Conservation (phyloP, 2,329 filamentous ascomycete genomes). For the Juglanconis sp. region DNA sequence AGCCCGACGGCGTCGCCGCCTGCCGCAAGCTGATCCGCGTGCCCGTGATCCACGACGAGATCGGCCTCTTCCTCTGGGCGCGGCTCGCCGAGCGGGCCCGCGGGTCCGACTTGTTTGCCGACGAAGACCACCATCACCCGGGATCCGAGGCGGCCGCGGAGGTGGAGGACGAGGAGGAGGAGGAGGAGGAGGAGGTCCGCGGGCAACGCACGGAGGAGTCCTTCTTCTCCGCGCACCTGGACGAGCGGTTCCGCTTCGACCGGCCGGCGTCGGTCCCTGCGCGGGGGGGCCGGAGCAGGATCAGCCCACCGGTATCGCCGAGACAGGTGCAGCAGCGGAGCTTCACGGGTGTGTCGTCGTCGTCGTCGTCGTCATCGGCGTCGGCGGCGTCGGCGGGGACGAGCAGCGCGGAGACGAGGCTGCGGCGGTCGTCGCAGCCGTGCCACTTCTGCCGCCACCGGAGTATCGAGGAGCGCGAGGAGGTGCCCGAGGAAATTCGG, state of each 20-base stretch:
- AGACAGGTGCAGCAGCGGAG: neutral
- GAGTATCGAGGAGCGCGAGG: neutral
- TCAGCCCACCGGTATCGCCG: slow-evolving; percentile 7
- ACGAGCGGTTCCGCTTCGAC: slow-evolving; percentile 10
- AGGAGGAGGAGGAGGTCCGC: too few relatives aligned
- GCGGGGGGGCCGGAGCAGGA: neutral
- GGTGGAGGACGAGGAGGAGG: neutral
- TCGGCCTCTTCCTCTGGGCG: slow-evolving; percentile 22
- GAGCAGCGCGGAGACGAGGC: too few relatives aligned
- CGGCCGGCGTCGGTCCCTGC: neutral
- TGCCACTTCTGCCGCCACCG: slow-evolving; percentile 1
- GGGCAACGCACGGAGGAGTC: too few relatives aligned
- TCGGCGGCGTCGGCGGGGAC: too few relatives aligned
- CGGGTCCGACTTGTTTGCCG: neutral
- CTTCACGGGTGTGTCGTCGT: too few relatives aligned
- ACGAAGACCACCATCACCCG: too few relatives aligned
- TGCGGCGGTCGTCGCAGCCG: neutral
- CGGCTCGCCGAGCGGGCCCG: slow-evolving; percentile 12
- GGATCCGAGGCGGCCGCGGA: neutral
- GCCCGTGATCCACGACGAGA: slow-evolving; percentile 25
- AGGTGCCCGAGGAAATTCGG: neutral
- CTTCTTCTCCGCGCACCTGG: neutral
- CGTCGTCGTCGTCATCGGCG: neutral
- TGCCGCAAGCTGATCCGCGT: slow-evolving; percentile 23
- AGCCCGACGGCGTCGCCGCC: slow-evolving; percentile 16